A percentile compares a stretch with the other conserved stretches of the same genome.
Evolutionary conservation across 176 grass and related monocot species (phyloP).

Genomic region (Saccharum officinarum): DNA sequence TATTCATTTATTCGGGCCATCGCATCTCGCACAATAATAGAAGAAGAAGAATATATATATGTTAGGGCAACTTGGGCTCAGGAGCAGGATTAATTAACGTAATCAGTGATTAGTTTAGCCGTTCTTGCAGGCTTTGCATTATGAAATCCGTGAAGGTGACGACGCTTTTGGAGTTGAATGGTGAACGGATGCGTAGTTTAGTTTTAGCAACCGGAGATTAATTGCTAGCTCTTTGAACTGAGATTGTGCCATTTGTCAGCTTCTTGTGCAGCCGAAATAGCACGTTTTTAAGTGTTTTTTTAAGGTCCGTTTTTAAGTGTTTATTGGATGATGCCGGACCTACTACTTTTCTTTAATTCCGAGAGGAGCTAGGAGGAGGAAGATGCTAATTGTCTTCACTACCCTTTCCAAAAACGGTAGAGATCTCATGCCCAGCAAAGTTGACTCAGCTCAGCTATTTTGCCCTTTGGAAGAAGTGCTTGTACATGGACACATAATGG

Average conservation of each 20-base stretch:
- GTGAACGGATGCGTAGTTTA: conserved; percentile 8
- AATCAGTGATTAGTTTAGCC: conserved; percentile 1
- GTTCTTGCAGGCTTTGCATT: conserved; percentile 31
- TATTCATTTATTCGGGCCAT: conserved; percentile 63
- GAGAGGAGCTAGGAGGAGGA: background rate
- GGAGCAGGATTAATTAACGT: conserved; percentile 13
- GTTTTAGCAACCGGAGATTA: background rate
- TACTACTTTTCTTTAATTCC: background rate
- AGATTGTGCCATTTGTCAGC: conserved; percentile 45
- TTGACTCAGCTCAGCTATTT: background rate
- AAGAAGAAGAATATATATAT: conserved; percentile 40
- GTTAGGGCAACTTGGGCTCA: conserved; percentile 37
- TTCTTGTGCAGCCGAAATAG: background rate
- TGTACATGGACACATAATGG: too few relatives aligned
- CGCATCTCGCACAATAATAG: conserved; percentile 59
- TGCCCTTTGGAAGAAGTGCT: background rate
- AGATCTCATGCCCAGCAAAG: background rate
- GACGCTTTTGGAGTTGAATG: background rate
- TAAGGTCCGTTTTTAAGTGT: background rate
- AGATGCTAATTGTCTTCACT: background rate
- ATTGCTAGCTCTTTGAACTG: background rate
- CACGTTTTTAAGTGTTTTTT: conserved; percentile 14
- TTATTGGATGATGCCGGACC: background rate
- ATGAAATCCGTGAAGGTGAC: conserved; percentile 10
- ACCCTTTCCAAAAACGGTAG: background rate